Evolutionary conservation across 768 basidiomycete genomes (phyloP), one percentile per base, ranked within the genome.

Genomic region (Epithele typhae): DNA sequence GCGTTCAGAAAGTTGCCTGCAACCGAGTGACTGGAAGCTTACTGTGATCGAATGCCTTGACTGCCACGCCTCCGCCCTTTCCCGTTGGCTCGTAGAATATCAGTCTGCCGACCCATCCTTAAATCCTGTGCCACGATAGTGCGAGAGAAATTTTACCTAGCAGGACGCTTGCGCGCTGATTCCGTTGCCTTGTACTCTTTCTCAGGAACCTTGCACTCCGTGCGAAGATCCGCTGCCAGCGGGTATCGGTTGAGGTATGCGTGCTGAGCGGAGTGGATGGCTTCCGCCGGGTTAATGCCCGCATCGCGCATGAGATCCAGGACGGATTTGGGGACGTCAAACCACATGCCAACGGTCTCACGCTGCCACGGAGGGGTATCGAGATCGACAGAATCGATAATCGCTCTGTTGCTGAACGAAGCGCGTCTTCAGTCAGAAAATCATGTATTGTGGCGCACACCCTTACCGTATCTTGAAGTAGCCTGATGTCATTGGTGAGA

Each of bases 1-100:
- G 27, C 8, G n/a, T 7, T 30, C 27, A 30, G 27, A n/a, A n/a
- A n/a, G 7, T 30, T 30, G 14, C 27, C 8, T 30, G 27, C 7
- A 14, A 30, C 27, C 27, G 27, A 14, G 27, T 14, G 14, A 30
- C 8, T 7, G 8, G 27, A 7, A 5, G 53, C 71, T 23, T 57
- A 87, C 89, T 77, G 55, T 88, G 81, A 56, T 93, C 92, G 57
- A 92, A 92, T 2, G 86, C 89, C 58, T 83, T 89, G 3, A 80
- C 77, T 24, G 86, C 78, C 5, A 86, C 71, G 0, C 87, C 85
- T 15, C 85, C 84, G n/a, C 73, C 75, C 55, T 77, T 80, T 1
- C 84, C 87, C 8, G 78, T 68, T 17, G 72, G 63, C 50, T 93
- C 92, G 55, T 88, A 92, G 57, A 94, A 87, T 32, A 93, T 82